These are phyloP conservation scores for Prunus mira DNA, from an alignment of 306 rosid genomes.

Conservation along the genomic window DNA sequence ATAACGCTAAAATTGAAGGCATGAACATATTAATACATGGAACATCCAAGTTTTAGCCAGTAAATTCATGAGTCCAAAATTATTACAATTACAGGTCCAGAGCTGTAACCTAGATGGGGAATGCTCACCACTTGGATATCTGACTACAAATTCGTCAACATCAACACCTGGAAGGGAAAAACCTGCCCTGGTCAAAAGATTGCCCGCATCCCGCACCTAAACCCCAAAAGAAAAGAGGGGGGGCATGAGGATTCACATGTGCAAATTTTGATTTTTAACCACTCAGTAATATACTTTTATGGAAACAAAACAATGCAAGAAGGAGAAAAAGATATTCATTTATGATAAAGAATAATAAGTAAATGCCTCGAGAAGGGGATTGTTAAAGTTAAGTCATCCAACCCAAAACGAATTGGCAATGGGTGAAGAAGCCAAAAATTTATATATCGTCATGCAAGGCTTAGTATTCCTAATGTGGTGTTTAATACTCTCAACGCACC, in stretches of 20 bases:
- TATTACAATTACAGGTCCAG: neutral
- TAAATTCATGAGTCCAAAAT: neutral
- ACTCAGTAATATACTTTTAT: neutral
- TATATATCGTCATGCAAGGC: neutral
- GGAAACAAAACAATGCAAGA: neutral
- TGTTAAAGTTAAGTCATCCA: neutral
- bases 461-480: neutral
- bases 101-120: neutral
- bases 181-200: conserved; percentile 96
- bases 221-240: neutral
- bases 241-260: neutral
- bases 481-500: neutral
- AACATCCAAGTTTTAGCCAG: neutral
- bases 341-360: neutral
- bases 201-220: conserved; percentile 97
- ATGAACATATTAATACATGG: conserved; percentile 7
- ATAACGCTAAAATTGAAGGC: neutral
- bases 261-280: neutral
- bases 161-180: conserved; percentile 92
- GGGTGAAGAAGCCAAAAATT: neutral
- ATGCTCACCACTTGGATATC: conserved; percentile 80
- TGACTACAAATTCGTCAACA: conserved; percentile 78
- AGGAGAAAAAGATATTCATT: neutral
- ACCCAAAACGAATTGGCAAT: neutral
- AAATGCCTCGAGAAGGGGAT: neutral